These are phyloP conservation scores for Aegilops longissima DNA, from an alignment of 176 grass and related monocot genomes.

Conservation along the genomic window DNA sequence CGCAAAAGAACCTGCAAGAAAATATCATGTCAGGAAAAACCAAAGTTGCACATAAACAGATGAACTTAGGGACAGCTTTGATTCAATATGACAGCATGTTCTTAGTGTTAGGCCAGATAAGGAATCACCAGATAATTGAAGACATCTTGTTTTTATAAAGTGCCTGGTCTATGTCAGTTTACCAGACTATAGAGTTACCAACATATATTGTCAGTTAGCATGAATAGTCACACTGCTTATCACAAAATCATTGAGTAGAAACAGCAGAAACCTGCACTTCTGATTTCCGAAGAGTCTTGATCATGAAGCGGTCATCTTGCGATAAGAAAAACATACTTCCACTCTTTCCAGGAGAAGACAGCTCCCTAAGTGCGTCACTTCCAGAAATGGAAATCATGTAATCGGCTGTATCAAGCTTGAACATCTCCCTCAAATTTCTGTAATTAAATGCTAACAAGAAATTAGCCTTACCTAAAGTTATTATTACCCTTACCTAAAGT, in stretches of 20 bases:
- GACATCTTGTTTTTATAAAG: neutral
- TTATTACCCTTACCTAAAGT: neutral
- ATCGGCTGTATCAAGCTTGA: conserved; percentile 98
- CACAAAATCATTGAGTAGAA: neutral
- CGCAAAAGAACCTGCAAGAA: conserved; percentile 81
- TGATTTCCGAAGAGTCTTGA: conserved; percentile 95
- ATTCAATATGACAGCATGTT: neutral
- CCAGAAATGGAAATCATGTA: conserved; percentile 96
- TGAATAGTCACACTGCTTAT: neutral
- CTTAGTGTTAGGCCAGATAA: neutral
- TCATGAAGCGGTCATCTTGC: conserved; percentile 99
- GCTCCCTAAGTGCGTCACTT: conserved; percentile 34
- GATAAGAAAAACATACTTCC: conserved; percentile 98
- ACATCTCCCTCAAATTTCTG: conserved; percentile 97
- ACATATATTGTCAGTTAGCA: neutral
- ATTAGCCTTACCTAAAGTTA: neutral
- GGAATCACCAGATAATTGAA: neutral
- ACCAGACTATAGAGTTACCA: neutral
- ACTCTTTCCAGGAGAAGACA: conserved; percentile 98
- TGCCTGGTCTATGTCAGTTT: neutral
- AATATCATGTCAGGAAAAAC: conserved; percentile 15
- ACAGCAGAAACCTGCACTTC: conserved; percentile 79
- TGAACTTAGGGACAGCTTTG: neutral
- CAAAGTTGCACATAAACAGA: neutral
- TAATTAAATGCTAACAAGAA: conserved; percentile 9